These are phyloP conservation scores for Neurospora sublineolata DNA, from an alignment of 495 filamentous ascomycete genomes.

Conservation along the genomic window DNA sequence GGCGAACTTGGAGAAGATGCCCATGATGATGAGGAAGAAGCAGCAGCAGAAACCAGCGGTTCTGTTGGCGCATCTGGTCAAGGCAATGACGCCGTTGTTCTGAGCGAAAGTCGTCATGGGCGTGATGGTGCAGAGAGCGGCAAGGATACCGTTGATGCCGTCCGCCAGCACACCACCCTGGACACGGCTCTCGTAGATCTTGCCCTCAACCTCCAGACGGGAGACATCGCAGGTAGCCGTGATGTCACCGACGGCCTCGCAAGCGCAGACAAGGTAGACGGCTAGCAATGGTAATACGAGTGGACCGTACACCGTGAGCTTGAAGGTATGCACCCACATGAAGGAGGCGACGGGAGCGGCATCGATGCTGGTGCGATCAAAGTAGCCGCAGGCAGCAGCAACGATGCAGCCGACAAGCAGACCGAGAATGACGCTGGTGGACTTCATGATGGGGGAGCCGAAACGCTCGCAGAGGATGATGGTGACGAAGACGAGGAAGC, in stretches of 20 bases:
- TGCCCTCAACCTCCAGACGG: conserved; percentile 67
- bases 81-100: conserved; percentile 86
- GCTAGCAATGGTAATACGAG: conserved; percentile 75
- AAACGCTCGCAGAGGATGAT: conserved; percentile 80
- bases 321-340: conserved; percentile 86
- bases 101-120: conserved; percentile 71
- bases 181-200: conserved; percentile 75
- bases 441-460: conserved; percentile 58
- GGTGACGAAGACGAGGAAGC: conserved; percentile 82
- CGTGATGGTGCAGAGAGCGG: conserved; percentile 72
- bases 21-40: conserved; percentile 79
- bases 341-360: conserved; percentile 65
- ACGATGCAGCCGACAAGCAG: conserved; percentile 82
- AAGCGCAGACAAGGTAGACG: conserved; percentile 78
- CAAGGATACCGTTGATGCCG: conserved; percentile 71
- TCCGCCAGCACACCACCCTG: conserved; percentile 82
- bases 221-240: conserved; percentile 73
- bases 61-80: conserved; percentile 82
- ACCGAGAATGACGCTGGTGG: conserved; percentile 66
- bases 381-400: conserved; percentile 74
- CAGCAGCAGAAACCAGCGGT: conserved; percentile 66
- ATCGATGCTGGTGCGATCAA: conserved; percentile 58
- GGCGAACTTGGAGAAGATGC: conserved; percentile 88
- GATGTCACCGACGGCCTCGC: conserved; percentile 81
- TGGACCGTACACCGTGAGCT: conserved; percentile 67